Evolutionary conservation across 176 grass and related monocot species (phyloP), one percentile per base, ranked within the genome.

Genomic region (Tillandsia fasciculata): DNA sequence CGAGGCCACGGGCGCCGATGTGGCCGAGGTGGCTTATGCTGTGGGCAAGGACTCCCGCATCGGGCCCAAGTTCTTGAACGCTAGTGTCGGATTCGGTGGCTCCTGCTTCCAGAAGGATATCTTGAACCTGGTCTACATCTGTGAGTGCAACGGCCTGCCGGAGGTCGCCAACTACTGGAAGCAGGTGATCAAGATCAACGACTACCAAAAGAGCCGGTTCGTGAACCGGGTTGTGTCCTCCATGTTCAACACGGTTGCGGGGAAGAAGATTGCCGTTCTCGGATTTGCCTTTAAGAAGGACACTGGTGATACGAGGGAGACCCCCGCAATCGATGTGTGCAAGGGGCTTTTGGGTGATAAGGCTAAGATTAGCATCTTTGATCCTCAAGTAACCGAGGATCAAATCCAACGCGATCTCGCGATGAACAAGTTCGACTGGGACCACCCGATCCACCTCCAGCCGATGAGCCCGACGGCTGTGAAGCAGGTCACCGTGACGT

Each of bases 61-160:
- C 4, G 87, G 87, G 2, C 83, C 87, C 2, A 90, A 86, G 79
- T 90, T 90, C 65, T 29, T 90, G 64, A 90, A 86, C 50, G 79
- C 83, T 14, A 90, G 87, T 27, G 87, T 90, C 56, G 87, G 87
- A 33, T 90, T 90, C 17, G 87, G 87, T 51, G 87, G 87, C 11
- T 90, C 87, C 28, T 90, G 87, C 58, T 90, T 90, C 83, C 87
- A 90, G 79, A 90, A 90, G 76, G 87, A 90, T 50, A 90, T 90
- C 27, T 79, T 90, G 9, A 90, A 83, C 50, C 51, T 84, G 66
- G 82, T 84, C 12, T 84, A 84, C 82, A 84, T 84, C 33, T 84
- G 82, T 0, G 76, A 84, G 51, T 84, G 82, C 82, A 79, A 84
- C 57, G 82, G 82, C 29, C 72, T 84, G 9, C 82, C 83, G 12